These are phyloP conservation scores for Malassezia japonica DNA, from an alignment of 1,284 basidiomycete species.

Conservation along the genomic window DNA sequence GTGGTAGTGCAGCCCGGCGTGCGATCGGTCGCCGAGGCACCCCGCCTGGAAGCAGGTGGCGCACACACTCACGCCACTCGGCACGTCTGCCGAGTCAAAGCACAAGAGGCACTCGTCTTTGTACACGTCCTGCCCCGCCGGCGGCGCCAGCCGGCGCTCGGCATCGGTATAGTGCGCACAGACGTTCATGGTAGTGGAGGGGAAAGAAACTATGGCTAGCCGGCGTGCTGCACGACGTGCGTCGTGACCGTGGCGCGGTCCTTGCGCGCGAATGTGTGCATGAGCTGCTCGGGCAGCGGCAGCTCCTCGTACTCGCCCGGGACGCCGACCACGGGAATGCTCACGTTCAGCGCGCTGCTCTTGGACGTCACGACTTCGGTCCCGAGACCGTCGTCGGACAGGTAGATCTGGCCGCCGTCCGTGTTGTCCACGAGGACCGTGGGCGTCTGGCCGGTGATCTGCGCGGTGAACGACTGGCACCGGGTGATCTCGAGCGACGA, in stretches of 20 bases:
- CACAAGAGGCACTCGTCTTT: conserved; percentile 89
- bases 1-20: conserved; percentile 30
- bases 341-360: conserved; percentile 87
- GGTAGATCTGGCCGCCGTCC: conserved; percentile 88
- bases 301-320: conserved; percentile 85
- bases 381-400: conserved; percentile 69
- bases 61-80: conserved; percentile 74
- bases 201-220: conserved; percentile 11
- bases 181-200: neutral
- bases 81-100: conserved; percentile 62
- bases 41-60: conserved; percentile 83
- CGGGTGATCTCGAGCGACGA: conserved; percentile 77
- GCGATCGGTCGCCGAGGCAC: conserved; percentile 27
- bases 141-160: conserved; percentile 24
- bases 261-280: conserved; percentile 66
- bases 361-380: conserved; percentile 89
- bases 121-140: conserved; percentile 53
- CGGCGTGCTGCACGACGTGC: conserved; percentile 40
- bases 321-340: conserved; percentile 75
- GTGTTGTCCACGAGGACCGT: conserved; percentile 89
- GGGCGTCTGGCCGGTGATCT: conserved; percentile 79
- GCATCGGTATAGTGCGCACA: conserved; percentile 18
- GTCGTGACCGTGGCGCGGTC: conserved; percentile 48
- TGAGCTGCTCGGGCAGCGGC: conserved; percentile 91
- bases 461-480: conserved; percentile 83